These are phyloP conservation scores for Lumnitzera littorea DNA, from an alignment of 345 rosid genomes.

Conservation along the genomic window DNA sequence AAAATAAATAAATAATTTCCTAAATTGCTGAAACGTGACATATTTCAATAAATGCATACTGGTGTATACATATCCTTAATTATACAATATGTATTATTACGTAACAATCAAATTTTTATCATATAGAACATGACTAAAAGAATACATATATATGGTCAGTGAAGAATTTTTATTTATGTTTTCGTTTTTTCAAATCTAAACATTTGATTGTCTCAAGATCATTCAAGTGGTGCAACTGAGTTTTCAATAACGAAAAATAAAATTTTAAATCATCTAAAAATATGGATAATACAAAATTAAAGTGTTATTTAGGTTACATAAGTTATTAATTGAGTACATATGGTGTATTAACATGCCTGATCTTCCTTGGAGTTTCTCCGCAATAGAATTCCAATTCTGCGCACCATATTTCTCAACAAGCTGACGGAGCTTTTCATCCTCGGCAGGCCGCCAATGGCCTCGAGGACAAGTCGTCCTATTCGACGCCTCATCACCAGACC, in stretches of 20 bases:
- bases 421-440: constrained; percentile 59
- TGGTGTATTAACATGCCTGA: constrained; percentile 30
- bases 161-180: too few species aligned
- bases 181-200: not conserved
- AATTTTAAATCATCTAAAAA: too few species aligned
- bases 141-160: too few species aligned
- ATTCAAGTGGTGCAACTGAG: not conserved
- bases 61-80: too few species aligned
- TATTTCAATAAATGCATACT: too few species aligned
- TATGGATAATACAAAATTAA: not conserved
- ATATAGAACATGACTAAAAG: too few species aligned
- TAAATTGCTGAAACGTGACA: too few species aligned
- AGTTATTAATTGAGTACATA: not conserved
- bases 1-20: too few species aligned
- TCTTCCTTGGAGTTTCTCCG: constrained; percentile 67
- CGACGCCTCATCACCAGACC: constrained; percentile 28
- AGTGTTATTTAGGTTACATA: not conserved
- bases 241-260: not conserved
- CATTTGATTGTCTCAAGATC: not conserved
- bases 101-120: too few species aligned
- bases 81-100: too few species aligned
- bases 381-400: constrained; percentile 68
- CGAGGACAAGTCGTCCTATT: constrained; percentile 32
- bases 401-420: constrained; percentile 62
- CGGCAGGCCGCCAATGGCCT: constrained; percentile 73